These are phyloP conservation scores for Dipteronia sinensis DNA, from an alignment of 345 rosid species.

Conservation along the genomic window DNA sequence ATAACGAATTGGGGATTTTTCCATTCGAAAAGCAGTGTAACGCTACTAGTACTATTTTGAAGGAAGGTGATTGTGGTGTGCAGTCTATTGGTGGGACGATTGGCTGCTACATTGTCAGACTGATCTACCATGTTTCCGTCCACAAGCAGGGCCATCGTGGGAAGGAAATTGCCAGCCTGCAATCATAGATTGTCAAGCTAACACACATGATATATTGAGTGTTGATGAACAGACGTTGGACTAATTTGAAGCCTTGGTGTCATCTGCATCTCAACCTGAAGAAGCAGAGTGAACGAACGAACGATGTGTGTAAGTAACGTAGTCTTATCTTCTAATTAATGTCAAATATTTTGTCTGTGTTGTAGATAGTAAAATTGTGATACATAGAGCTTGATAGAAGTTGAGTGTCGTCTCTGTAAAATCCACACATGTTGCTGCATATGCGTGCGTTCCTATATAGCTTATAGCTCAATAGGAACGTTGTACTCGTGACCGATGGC, in stretches of 20 bases:
- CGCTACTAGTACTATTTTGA: slow-evolving; percentile 20
- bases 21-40: slow-evolving; percentile 45
- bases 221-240: slow-evolving; percentile 21
- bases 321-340: slow-evolving; percentile 1
- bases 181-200: slow-evolving; percentile 29
- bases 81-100: slow-evolving; percentile 21
- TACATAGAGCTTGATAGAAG: neutral
- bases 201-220: slow-evolving; percentile 13
- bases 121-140: slow-evolving; percentile 40
- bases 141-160: slow-evolving; percentile 22
- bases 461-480: neutral
- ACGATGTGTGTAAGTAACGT: slow-evolving; percentile 16
- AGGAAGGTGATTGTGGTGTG: slow-evolving; percentile 42
- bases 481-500: neutral
- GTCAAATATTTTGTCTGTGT: neutral
- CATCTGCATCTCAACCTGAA: slow-evolving; percentile 27
- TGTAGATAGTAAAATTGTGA: neutral
- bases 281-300: neutral
- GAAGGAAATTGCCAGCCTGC: slow-evolving; percentile 42
- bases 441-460: neutral
- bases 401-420: slow-evolving; percentile 8
- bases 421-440: neutral
- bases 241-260: slow-evolving; percentile 20
- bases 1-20: slow-evolving; percentile 47
- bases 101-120: slow-evolving; percentile 21